Base-by-base conservation (phyloP, 257 asterid genomes). In the Lantana camara region DNA sequence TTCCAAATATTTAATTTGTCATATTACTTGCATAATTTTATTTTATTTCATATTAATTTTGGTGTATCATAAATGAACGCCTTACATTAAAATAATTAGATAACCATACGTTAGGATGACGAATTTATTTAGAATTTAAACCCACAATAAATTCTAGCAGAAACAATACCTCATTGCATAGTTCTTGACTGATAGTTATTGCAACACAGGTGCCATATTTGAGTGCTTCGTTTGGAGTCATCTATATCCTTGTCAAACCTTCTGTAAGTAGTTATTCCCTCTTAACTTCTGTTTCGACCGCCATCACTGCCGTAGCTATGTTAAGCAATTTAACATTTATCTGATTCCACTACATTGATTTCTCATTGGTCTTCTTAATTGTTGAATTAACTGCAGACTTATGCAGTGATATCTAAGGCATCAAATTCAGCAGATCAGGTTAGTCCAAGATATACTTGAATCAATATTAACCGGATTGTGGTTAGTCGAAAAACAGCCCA, bases 161-260 rank as follows among this genome's bases (percentile, higher is more conserved):
- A n/a, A n/a, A n/a, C n/a, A n/a, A n/a, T n/a, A n/a, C n/a, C n/a
- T 34, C 53, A 17, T 24, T 24, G 24, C 44, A 13, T 52, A 10
- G 23, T 53, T 53, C 19, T 23, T 74, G 65, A 57, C 62, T 54
- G 54, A 44, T 35, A 19, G 52, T 57, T 47, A 53, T 68, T 68
- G 67, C 9, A 15, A 69, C 12, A 22, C 91, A 92, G 98, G 97
- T 93, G 10, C 88, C 98, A 3, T 93, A 93, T 73, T 40, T 93
- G 15, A 81, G 95, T 73, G 96, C 96, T 59, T 82, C 95, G 1
- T 84, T 93, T 50, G 97, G 98, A 71, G 91, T 93, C 53, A 66
- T 93, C 71, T 83, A 80, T 54, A 66, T 93, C 71, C 95, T 93
- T n/a, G 96, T 87, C 70, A 93, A 85, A 76, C 98, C 98, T 20